Evolutionary conservation across 2,329 filamentous ascomycete species (phyloP).

Genomic region (Monosporascus sp.): DNA sequence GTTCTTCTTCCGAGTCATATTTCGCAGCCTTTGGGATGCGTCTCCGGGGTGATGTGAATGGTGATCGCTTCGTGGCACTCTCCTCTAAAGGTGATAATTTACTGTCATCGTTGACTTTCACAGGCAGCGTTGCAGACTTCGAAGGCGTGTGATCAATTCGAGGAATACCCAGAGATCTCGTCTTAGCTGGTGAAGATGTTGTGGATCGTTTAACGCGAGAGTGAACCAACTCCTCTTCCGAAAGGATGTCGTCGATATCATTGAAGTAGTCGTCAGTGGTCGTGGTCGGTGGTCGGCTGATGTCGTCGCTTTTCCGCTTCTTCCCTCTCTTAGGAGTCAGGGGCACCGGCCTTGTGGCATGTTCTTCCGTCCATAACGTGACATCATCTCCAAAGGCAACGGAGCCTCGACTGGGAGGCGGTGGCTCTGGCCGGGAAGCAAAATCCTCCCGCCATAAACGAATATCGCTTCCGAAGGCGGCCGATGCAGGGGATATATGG

Average conservation of each 20-base stretch:
- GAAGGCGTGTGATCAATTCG: constrained; percentile 11
- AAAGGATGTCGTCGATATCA: constrained; percentile 43
- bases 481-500: constrained; percentile 18
- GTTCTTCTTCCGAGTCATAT: constrained; percentile 11
- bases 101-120: constrained; percentile 3
- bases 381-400: constrained; percentile 22
- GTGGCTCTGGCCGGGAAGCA: constrained; percentile 22
- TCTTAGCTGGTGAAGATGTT: constrained; percentile 29
- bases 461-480: constrained; percentile 17
- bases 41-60: constrained; percentile 18
- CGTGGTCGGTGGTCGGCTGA: constrained; percentile 26
- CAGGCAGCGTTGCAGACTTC: constrained; percentile 4
- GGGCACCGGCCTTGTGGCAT: constrained; percentile 32
- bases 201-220: constrained; percentile 30
- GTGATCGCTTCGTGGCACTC: constrained; percentile 14
- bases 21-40: constrained; percentile 5
- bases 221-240: constrained; percentile 22
- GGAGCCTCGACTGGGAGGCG: constrained; percentile 16
- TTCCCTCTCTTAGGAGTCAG: constrained; percentile 32
- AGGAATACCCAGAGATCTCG: constrained; percentile 15
- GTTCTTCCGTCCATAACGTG: constrained; percentile 38
- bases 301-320: constrained; percentile 49
- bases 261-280: constrained; percentile 42
- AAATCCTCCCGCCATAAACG: constrained; percentile 25
- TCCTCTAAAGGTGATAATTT: constrained; percentile 7